Percentiles rank a stretch among this genome's conserved stretches.
Evolutionary conservation across 2,329 filamentous ascomycete genomes (phyloP).

Genomic region (Trichoderma koningii): DNA sequence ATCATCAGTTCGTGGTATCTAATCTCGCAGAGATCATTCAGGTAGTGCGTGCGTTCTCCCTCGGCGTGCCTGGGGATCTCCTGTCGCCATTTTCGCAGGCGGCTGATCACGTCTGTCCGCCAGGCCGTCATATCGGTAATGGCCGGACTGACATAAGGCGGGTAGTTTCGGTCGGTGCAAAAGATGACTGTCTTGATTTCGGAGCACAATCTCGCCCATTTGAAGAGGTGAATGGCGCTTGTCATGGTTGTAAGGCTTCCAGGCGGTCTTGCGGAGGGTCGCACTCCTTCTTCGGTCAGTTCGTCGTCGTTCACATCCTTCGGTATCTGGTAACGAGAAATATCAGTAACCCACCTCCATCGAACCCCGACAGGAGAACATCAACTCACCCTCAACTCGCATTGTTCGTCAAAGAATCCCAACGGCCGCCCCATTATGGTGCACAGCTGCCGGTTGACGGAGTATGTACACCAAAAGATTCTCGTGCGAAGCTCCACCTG

Average conservation of each 20-base stretch:
- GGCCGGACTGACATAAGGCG: constrained; percentile 51
- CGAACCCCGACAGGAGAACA: no score
- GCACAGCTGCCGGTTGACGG: constrained; percentile 52
- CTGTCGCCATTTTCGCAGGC: constrained; percentile 45
- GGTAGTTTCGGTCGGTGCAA: constrained; percentile 51
- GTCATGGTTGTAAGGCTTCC: constrained; percentile 36
- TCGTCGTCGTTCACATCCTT: constrained; percentile 25
- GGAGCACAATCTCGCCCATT: constrained; percentile 51
- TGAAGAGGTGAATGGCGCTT: constrained; percentile 53
- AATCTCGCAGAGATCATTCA: constrained; percentile 43
- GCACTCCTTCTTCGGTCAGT: constrained; percentile 5
- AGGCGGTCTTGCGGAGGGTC: not conserved
- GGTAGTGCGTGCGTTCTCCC: constrained; percentile 6
- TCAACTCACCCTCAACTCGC: constrained; percentile 45
- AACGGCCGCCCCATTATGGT: constrained; percentile 61
- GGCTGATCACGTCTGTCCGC: constrained; percentile 47
- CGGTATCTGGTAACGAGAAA: constrained; percentile 28
- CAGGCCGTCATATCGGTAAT: constrained; percentile 49
- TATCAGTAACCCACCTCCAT: constrained; percentile 35
- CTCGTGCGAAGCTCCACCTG: constrained; percentile 58
- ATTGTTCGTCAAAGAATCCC: constrained; percentile 56
- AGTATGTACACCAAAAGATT: constrained; percentile 58
- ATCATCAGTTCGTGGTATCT: constrained; percentile 53
- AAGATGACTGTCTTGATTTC: constrained; percentile 61
- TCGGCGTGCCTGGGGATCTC: constrained; percentile 38